A percentile compares a stretch with the other conserved stretches of the same genome.
These are phyloP conservation scores for Phytophthora ramorum DNA, from an alignment of 352 stramenopile genomes.

Conservation along the genomic window DNA sequence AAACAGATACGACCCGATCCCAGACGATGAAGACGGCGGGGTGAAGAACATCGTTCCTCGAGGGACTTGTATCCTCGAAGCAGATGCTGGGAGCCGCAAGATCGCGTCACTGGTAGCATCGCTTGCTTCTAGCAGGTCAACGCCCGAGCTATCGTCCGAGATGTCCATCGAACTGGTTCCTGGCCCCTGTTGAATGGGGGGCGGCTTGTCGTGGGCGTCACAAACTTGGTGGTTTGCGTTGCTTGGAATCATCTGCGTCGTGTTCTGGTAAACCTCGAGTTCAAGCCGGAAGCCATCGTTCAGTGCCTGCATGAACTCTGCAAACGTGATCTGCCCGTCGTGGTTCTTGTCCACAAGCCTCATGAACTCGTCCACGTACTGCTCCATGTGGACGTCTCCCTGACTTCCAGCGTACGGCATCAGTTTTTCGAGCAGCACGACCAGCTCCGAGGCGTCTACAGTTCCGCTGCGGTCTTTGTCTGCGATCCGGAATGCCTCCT, in stretches of 20 bases:
- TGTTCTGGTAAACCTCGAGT: constrained; percentile 72
- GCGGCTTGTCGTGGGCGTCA: background rate
- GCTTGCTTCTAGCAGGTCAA: constrained; percentile 31
- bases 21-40: constrained; percentile 31
- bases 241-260: constrained; percentile 24
- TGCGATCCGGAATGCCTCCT: constrained; percentile 72
- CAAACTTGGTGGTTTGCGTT: constrained; percentile 6
- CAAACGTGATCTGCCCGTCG: constrained; percentile 70
- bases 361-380: constrained; percentile 87
- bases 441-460: constrained; percentile 67
- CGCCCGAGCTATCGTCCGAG: constrained; percentile 28
- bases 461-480: constrained; percentile 68
- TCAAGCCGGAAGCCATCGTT: constrained; percentile 77
- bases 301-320: constrained; percentile 80
- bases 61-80: constrained; percentile 4
- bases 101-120: constrained; percentile 14
- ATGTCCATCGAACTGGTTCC: constrained; percentile 27
- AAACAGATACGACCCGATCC: constrained; percentile 21
- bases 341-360: constrained; percentile 68
- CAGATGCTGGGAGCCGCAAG: constrained; percentile 13
- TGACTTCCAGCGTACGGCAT: constrained; percentile 59
- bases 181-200: constrained; percentile 6
- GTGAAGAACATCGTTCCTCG: constrained; percentile 24
- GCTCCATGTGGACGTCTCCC: constrained; percentile 58
- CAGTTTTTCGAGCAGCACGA: constrained; percentile 69